Evolutionary conservation across 495 filamentous ascomycete genomes (phyloP), one percentile per base, ranked within the genome.

Genomic region (Pyrenopolyporus hunteri): DNA sequence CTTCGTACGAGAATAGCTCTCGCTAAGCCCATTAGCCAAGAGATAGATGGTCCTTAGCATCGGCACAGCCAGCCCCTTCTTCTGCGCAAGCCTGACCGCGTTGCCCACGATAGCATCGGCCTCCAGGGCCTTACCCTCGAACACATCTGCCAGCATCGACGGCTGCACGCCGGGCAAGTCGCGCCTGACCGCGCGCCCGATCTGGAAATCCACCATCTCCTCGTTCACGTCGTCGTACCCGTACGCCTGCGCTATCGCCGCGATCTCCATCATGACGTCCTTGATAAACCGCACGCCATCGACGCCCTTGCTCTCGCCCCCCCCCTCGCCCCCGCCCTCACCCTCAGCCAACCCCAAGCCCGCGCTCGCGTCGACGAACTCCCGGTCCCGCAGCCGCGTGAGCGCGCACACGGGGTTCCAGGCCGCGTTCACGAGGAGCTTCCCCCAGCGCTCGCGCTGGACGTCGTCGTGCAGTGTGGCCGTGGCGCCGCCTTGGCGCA

Each of bases 331-430:
- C n/a, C n/a, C n/a, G n/a, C n/a, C n/a, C n/a, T n/a, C n/a, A n/a
- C n/a, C n/a, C 37, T 7, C 9, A 0, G 49, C 58, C 7, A 62
- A 13, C 0, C 23, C 28, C 22, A 62, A 16, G 16, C 5, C 16
- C 43, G 6, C 2, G 19, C 59, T 75, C 6, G 74, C 76, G 1
- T 62, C 56, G 45, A 83, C 58, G 32, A 81, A 78, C 43, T 72
- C 68, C 11, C 69, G 69, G 59, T 83, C 81, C 33, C 73, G 66
- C 14, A 70, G 72, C 31, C 73, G 66, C 10, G 78, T 74, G 7
- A 85, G 66, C 31, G 81, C 81, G 53, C 79, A 82, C 23, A 81
- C 70, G 0, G 82, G 80, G 53, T 83, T 85, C 76, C 79, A 83
- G 0, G 76, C 61, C 16, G 73, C 78, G 50, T 83, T 85, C 2